Conservation (phyloP, 495 filamentous ascomycete genomes). For the Clohesyomyces aquaticus region DNA sequence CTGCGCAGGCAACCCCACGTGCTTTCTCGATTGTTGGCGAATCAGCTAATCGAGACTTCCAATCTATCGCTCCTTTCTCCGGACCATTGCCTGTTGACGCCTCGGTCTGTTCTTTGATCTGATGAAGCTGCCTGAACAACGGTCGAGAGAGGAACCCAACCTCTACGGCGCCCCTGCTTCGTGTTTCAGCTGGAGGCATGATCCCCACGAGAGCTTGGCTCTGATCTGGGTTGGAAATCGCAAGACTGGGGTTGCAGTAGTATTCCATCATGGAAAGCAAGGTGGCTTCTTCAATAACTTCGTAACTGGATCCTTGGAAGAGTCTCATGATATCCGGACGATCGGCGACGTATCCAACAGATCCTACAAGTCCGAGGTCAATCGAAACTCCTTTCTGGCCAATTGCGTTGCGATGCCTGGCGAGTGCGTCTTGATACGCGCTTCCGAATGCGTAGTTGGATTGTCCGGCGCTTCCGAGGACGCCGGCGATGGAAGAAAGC, state of each 20-base stretch:
- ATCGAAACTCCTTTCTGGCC: slow-evolving; percentile 4
- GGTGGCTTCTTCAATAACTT: not conserved
- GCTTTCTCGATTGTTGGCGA: too few species aligned
- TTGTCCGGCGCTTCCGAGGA: slow-evolving; percentile 12
- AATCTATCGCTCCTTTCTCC: too few species aligned
- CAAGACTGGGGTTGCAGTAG: slow-evolving; percentile 18
- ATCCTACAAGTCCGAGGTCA: slow-evolving; percentile 6
- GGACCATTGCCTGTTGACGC: too few species aligned
- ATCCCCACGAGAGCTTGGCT: slow-evolving; percentile 23
- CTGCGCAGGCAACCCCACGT: not conserved
- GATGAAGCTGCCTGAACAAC: too few species aligned
- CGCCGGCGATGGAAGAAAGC: slow-evolving; percentile 14
- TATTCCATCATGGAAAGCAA: slow-evolving; percentile 20
- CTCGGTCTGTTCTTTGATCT: too few species aligned
- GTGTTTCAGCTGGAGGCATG: too few species aligned
- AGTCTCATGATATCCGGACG: slow-evolving; percentile 9
- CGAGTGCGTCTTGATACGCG: slow-evolving; percentile 18
- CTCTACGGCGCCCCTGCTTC: too few species aligned
- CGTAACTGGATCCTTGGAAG: not conserved
- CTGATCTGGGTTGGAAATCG: not conserved
- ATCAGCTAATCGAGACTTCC: too few species aligned
- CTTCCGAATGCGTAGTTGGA: slow-evolving; percentile 21
- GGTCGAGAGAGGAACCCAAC: too few species aligned
- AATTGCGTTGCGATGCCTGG: slow-evolving; percentile 12
- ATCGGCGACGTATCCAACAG: slow-evolving; percentile 30